Base-by-base conservation (phyloP, 345 rosid species). In the Melaleuca alternifolia region DNA sequence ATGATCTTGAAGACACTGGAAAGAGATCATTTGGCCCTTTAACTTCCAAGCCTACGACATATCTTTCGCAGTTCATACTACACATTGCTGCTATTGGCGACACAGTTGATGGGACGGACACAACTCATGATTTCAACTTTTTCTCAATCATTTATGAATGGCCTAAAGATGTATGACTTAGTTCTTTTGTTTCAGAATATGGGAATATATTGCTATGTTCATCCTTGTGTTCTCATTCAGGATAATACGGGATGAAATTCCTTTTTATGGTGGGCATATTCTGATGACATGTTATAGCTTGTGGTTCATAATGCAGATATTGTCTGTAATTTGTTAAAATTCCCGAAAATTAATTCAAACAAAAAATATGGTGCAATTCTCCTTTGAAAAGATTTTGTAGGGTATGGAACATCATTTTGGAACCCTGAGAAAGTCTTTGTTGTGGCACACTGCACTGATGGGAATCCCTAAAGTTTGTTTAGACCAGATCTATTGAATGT, bases 81-180 rank as follows among this genome's bases (percentile, higher is more conserved):
- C 95, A 97, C 82, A 95, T 94, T 89, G 99, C 99, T 89, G 99
- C 99, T 56, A 94, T 97, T 86, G 99, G 99, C 89, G 99, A 97
- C 91, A 95, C 95, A 91, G 99, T 97, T 88, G 98, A 96, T 88
- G 99, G 99, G 89, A 96, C 98, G 50, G 99, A 97, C 89, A 96
- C 98, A 85, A 97, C 99, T 88, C 99, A 97, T 84, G 99, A 97
- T 93, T 97, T 97, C 93, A 97, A 97, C 94, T 97, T 94, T 90
- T 97, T 97, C 93, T 94, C 99, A 41, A 93, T 95, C 84, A 95
- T 95, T 59, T 96, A 97, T 81, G 99, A 97, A 90, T 95, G 99
- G 99, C 99, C 99, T 50, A 97, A 95, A 93, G 99, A 97, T 88
- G 99, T 97, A 96, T 91, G 98, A 82, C 87, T 85, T 87, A 53